A percentile compares a stretch with the other conserved stretches of the same genome.
Evolutionary conservation across 176 grass and related monocot genomes (phyloP).

Genomic region (Musa schizocarpa): DNA sequence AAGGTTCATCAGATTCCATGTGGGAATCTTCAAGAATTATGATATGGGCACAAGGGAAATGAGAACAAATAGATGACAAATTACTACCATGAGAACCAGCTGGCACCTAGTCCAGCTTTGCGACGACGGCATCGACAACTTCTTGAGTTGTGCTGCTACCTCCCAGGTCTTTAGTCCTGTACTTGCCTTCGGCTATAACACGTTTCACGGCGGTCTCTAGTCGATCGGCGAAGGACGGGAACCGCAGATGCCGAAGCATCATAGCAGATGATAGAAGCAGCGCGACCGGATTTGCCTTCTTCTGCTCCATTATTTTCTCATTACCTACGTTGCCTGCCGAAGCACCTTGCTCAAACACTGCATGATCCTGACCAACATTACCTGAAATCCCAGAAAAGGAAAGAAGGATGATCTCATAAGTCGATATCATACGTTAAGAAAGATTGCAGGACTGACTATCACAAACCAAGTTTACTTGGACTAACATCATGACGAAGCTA

Average conservation of each 20-base stretch:
- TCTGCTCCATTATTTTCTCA: slow-evolving; percentile 59
- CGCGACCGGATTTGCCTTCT: slow-evolving; percentile 81
- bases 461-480: too few species aligned
- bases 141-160: slow-evolving; percentile 76
- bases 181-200: slow-evolving; percentile 74
- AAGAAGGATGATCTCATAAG: neutral
- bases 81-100: too few species aligned
- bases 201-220: slow-evolving; percentile 64
- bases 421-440: too few species aligned
- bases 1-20: too few species aligned
- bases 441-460: too few species aligned
- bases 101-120: slow-evolving; percentile 38
- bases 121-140: slow-evolving; percentile 70
- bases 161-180: slow-evolving; percentile 88
- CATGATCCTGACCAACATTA: slow-evolving; percentile 74
- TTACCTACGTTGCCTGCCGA: slow-evolving; percentile 90
- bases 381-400: slow-evolving; percentile 30
- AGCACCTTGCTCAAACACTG: slow-evolving; percentile 84
- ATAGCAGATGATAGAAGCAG: slow-evolving; percentile 87
- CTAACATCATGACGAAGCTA: too few species aligned
- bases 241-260: slow-evolving; percentile 95
- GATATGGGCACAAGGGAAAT: too few species aligned
- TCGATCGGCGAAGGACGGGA: slow-evolving; percentile 73
- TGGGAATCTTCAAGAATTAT: too few species aligned
- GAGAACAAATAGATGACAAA: too few species aligned